These are phyloP conservation scores for Exidia glandulosa DNA, from an alignment of 768 basidiomycete species.

Conservation along the genomic window DNA sequence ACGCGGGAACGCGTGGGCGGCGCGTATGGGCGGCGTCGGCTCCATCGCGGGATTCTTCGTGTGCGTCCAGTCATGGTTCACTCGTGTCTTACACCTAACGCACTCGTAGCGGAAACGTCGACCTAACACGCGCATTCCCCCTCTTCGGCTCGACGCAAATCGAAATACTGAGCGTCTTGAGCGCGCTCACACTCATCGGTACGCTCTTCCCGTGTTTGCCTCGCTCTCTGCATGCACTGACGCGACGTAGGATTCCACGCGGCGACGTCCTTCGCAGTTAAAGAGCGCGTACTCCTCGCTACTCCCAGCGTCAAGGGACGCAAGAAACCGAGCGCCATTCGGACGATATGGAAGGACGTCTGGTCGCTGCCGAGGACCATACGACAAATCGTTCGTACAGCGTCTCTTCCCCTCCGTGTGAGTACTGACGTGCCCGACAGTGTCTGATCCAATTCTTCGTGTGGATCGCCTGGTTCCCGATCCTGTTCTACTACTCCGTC, in stretches of 20 bases:
- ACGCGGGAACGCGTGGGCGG: constrained; percentile 89
- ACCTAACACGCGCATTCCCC: constrained; percentile 58
- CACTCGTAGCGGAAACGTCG: constrained; percentile 57
- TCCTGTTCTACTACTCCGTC: constrained; percentile 78
- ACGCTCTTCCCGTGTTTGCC: too few species aligned
- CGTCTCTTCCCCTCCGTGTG: too few species aligned
- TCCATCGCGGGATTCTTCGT: constrained; percentile 81
- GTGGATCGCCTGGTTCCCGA: constrained; percentile 88
- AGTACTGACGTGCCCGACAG: too few species aligned
- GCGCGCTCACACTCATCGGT: constrained; percentile 52
- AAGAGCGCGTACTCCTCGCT: constrained; percentile 61
- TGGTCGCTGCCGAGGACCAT: constrained; percentile 65
- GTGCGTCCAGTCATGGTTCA: constrained; percentile 33
- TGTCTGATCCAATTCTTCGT: constrained; percentile 76
- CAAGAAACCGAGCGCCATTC: constrained; percentile 27
- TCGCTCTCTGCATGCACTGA: too few species aligned
- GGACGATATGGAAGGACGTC: constrained; percentile 62
- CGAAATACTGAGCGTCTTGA: constrained; percentile 69
- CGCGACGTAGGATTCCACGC: too few species aligned
- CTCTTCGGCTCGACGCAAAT: constrained; percentile 73
- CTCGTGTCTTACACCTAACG: not conserved
- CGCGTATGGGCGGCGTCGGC: constrained; percentile 81
- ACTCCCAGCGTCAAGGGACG: constrained; percentile 15
- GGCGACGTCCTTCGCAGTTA: constrained; percentile 26
- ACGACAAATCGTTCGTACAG: constrained; percentile 64